phyloP scores from a whole-genome alignment of 1,139 yeast species.

The Candida sp. region DNA sequence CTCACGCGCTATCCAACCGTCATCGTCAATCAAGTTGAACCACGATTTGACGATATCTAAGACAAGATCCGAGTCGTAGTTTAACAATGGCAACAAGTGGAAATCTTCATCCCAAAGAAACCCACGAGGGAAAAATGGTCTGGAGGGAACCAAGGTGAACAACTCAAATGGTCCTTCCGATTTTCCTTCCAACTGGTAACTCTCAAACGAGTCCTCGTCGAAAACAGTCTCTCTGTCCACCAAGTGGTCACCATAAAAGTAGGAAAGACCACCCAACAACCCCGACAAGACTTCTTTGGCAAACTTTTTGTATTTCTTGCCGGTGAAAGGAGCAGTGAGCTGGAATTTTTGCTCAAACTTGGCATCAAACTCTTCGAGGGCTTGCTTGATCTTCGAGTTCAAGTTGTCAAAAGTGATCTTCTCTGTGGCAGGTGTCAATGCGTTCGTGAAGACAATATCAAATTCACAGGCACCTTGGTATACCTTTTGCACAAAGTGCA shows the following conservation, averaged over 20 bases:
- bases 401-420: slow-evolving; percentile 49
- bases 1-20: slow-evolving; percentile 98
- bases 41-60: slow-evolving; percentile 86
- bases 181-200: slow-evolving; percentile 53
- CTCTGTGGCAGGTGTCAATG: slow-evolving; percentile 41
- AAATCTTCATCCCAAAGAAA: slow-evolving; percentile 99
- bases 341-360: slow-evolving; percentile 62
- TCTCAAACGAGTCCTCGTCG: slow-evolving; percentile 68
- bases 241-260: slow-evolving; percentile 84
- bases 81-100: slow-evolving; percentile 81
- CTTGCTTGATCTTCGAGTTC: slow-evolving; percentile 35
- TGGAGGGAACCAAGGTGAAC: slow-evolving; percentile 86
- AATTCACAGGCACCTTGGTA: slow-evolving; percentile 81
- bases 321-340: slow-evolving; percentile 58
- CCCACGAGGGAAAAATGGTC: slow-evolving; percentile 96
- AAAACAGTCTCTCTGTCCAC: slow-evolving; percentile 76
- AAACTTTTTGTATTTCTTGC: slow-evolving; percentile 52
- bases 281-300: slow-evolving; percentile 85
- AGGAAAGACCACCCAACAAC: slow-evolving; percentile 87
- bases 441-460: slow-evolving; percentile 64
- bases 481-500: slow-evolving; percentile 79
- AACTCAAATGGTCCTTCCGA: slow-evolving; percentile 73
- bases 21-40: slow-evolving; percentile 84
- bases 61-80: slow-evolving; percentile 85
- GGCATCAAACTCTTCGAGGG: slow-evolving; percentile 47